Evolutionary conservation across 495 filamentous ascomycete genomes (phyloP).

Genomic region (Lophium mytilinum): DNA sequence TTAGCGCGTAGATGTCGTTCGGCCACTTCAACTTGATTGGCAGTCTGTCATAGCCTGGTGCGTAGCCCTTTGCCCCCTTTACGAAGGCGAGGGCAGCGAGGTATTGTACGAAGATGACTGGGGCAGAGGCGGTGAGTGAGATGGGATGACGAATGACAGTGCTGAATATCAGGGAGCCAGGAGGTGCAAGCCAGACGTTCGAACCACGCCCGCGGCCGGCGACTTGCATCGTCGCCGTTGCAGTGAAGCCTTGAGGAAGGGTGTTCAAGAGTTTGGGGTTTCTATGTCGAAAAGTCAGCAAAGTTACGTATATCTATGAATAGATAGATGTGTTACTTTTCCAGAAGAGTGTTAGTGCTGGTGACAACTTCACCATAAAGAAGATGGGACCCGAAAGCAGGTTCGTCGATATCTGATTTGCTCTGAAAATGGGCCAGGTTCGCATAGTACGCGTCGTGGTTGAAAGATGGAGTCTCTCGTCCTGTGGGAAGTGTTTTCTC

Average conservation of each 20-base stretch:
- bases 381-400: constrained; percentile 65
- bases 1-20: constrained; percentile 82
- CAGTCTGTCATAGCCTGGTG: constrained; percentile 58
- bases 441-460: constrained; percentile 70
- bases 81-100: constrained; percentile 85
- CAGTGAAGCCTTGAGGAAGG: constrained; percentile 74
- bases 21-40: constrained; percentile 94
- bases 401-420: constrained; percentile 44
- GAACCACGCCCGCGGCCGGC: constrained; percentile 84
- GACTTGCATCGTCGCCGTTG: constrained; percentile 86
- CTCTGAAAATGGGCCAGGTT: constrained; percentile 60
- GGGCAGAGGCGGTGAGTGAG: constrained; percentile 58
- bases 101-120: constrained; percentile 92
- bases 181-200: constrained; percentile 92
- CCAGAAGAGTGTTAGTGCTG: constrained; percentile 89
- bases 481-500: constrained; percentile 58
- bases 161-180: constrained; percentile 79
- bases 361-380: constrained; percentile 91
- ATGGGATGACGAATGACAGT: constrained; percentile 75
- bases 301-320: not conserved
- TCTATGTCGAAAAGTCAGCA: constrained; percentile 33
- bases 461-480: constrained; percentile 80
- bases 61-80: constrained; percentile 76
- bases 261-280: constrained; percentile 69
- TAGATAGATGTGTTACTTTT: constrained; percentile 54